phyloP scores from a whole-genome alignment of 352 stramenopile species.

The Phytophthora tentaculata region DNA sequence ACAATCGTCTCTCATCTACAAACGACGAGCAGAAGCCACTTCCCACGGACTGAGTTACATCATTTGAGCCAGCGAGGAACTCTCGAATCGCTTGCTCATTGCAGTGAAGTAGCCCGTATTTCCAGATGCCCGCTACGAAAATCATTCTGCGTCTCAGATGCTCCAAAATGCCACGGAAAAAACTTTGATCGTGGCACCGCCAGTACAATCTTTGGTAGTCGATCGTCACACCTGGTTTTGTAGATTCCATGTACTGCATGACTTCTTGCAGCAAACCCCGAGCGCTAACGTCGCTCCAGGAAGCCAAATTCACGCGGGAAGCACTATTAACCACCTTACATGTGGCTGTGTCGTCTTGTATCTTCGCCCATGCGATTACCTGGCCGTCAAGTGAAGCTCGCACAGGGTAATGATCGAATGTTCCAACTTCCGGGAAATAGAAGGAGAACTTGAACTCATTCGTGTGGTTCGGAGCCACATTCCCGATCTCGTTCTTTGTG shows the following conservation, averaged over 20 bases:
- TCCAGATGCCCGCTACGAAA: slow-evolving; percentile 51
- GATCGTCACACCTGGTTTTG: slow-evolving; percentile 33
- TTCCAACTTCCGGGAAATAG: slow-evolving; percentile 60
- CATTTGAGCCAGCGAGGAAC: slow-evolving; percentile 24
- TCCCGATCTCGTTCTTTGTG: slow-evolving; percentile 51
- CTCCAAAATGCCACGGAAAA: slow-evolving; percentile 43
- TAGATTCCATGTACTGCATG: slow-evolving; percentile 33
- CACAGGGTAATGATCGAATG: slow-evolving; percentile 60
- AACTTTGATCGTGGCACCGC: slow-evolving; percentile 47
- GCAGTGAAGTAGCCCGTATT: slow-evolving; percentile 57
- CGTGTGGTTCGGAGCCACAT: slow-evolving; percentile 49
- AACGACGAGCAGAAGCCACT: slow-evolving; percentile 41
- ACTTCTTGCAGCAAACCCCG: slow-evolving; percentile 56
- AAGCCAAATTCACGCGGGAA: slow-evolving; percentile 54
- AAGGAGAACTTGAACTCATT: slow-evolving; percentile 51
- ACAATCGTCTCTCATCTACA: slow-evolving; percentile 30
- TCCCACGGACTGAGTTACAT: slow-evolving; percentile 33
- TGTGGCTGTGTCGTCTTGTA: slow-evolving; percentile 16
- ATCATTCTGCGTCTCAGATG: slow-evolving; percentile 47
- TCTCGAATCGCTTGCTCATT: slow-evolving; percentile 50
- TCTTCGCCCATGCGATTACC: slow-evolving; percentile 49
- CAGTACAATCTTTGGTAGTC: slow-evolving; percentile 48
- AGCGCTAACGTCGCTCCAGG: slow-evolving; percentile 62
- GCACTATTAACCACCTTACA: slow-evolving; percentile 38
- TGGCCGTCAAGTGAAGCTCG: slow-evolving; percentile 44